Evolutionary conservation across 2,329 filamentous ascomycete genomes (phyloP).

Genomic region (Seiridium cupressi): DNA sequence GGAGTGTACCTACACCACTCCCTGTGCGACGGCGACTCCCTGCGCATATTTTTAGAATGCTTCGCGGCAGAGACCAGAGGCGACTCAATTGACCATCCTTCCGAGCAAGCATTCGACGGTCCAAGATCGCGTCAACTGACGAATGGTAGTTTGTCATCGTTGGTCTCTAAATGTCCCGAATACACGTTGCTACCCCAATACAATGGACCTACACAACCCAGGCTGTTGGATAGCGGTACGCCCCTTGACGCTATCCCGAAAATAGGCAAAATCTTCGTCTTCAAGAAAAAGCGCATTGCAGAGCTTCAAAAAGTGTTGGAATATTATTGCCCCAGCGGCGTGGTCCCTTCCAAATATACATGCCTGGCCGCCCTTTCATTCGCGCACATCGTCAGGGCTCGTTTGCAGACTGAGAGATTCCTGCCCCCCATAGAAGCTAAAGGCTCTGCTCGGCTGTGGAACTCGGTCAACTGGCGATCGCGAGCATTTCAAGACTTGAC

Average conservation of each 20-base stretch:
- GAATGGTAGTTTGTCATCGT: conserved; percentile 18
- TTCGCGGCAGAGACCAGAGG: conserved; percentile 34
- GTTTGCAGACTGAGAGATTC: conserved; percentile 22
- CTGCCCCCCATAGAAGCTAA: conserved; percentile 12
- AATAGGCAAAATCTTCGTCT: conserved; percentile 40
- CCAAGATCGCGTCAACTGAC: conserved; percentile 12
- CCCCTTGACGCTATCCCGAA: conserved; percentile 29
- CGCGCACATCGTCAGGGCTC: conserved; percentile 35
- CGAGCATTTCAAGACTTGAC: conserved; percentile 30
- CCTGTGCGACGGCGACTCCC: conserved; percentile 38
- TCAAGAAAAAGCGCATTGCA: conserved; percentile 30
- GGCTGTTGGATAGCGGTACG: conserved; percentile 21
- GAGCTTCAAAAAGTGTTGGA: conserved; percentile 25
- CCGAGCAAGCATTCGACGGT: conserved; percentile 23
- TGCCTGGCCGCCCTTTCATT: conserved; percentile 38
- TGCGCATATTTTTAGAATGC: conserved; percentile 35
- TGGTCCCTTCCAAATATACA: conserved; percentile 35
- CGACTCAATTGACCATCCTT: conserved; percentile 20
- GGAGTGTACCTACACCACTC: conserved; percentile 40
- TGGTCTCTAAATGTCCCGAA: conserved; percentile 35
- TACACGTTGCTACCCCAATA: conserved; percentile 29
- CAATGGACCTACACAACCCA: conserved; percentile 35
- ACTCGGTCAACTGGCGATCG: conserved; percentile 40
- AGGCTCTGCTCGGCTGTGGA: conserved; percentile 28
- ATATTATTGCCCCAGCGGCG: conserved; percentile 12